Percentiles rank a stretch among this genome's conserved stretches.
Evolutionary conservation across 139 green algal genomes (phyloP).

Genomic region (Chlamydomonas sphaeroides): DNA sequence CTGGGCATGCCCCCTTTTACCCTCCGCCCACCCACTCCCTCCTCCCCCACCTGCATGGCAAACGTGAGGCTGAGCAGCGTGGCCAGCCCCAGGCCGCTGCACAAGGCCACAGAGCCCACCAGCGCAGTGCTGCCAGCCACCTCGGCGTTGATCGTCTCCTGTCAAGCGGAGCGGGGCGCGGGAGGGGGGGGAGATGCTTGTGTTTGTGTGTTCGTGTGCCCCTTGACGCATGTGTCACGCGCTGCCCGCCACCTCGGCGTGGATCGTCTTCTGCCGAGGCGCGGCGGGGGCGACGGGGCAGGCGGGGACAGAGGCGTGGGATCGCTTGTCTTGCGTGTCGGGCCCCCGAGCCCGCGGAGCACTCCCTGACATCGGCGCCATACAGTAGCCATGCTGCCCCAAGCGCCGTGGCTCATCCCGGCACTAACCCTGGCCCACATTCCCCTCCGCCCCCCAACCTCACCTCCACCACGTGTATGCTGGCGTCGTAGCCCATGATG

Average conservation of each 20-base stretch:
- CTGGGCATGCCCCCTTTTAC: too few relatives aligned
- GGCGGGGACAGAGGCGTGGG: too few relatives aligned
- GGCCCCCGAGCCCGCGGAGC: too few relatives aligned
- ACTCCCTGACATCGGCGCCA: too few relatives aligned
- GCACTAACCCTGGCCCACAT: not conserved
- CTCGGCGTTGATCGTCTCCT: conserved; percentile 56
- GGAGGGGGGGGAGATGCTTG: too few relatives aligned
- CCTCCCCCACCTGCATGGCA: conserved; percentile 50
- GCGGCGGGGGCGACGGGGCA: too few relatives aligned
- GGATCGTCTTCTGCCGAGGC: too few relatives aligned
- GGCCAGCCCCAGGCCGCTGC: conserved; percentile 42
- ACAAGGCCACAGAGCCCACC: conserved; percentile 37
- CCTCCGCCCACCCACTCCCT: not conserved
- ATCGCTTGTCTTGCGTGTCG: too few relatives aligned
- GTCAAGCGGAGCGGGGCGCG: not conserved
- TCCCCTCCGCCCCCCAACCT: not conserved
- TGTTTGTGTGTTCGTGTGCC: too few relatives aligned
- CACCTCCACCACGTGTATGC: conserved; percentile 58
- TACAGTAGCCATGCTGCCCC: not conserved
- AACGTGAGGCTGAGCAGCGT: conserved; percentile 56
- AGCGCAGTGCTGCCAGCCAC: conserved; percentile 39
- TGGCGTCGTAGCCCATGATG: conserved; percentile 57
- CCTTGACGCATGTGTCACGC: too few relatives aligned
- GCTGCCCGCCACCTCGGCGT: not conserved
- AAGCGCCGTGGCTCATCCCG: not conserved